Base-by-base conservation (phyloP, 176 grass and related monocot genomes). In the Thinopyrum elongatum region DNA sequence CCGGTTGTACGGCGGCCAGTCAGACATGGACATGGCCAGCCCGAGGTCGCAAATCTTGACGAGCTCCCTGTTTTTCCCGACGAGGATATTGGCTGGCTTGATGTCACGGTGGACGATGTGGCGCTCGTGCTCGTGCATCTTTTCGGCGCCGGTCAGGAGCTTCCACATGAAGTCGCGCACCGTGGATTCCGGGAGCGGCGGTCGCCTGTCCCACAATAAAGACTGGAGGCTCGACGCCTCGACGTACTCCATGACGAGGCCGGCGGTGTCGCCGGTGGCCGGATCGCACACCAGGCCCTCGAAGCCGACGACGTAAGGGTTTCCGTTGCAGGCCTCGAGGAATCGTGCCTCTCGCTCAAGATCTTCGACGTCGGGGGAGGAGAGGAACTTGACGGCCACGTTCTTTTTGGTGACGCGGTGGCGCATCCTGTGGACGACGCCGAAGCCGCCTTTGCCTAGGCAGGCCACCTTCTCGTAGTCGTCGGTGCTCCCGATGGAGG, bases 241-340 rank as follows among this genome's bases (percentile, higher is more conserved):
- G 22, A 58, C 70, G 27, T 29, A 88, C 58, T 88, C 86, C 86
- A 88, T 87, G 27, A 33, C 49, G 17, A 87, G 33, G 70, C 27
- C 31, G 44, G 62, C 35, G 34, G 46, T 47, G 46, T 46, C 46
- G 2, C 63, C 70, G 63, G 69, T 17, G 42, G 14, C 22, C 14
- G 41, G 29, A 21, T 87, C 44, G 44, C 12, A 47, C 14, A 51
- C 60, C n/a, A 81, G 15, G 77, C 70, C 85, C 41, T 74, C 64
- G 47, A 87, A 51, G 63, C 58, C 85, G 7, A 81, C 35, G 39
- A 87, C 39, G 41, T 49, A 83, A 2, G 86, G 79, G 26, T 75
- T 46, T 28, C 58, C 65, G 57, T 27, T n/a, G 59, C 59, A 81
- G 26, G 15, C 27, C 7, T 71, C 79, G 26, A 83, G 79, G 41